Base-by-base conservation (phyloP, 129 eudicot species). In the Solidago caesia region DNA sequence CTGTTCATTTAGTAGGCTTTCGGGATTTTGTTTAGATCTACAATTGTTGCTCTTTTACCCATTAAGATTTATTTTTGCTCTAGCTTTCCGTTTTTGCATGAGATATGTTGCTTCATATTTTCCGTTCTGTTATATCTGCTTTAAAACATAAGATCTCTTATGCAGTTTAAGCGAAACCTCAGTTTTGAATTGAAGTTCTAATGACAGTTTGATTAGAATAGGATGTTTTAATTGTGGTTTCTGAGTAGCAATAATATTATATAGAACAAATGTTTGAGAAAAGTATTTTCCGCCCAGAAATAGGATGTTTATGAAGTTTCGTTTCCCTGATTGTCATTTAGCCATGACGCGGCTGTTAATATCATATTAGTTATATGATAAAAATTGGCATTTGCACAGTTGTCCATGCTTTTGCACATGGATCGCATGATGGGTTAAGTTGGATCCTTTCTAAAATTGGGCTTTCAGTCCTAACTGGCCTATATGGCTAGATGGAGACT, bases 1-100 rank as follows among this genome's bases (percentile, higher is more conserved):
- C 33, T 75, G 10, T 16, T 64, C 63, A 33, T 64, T 43, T 51
- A 41, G 56, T 72, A 21, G 76, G 56, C 60, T 33, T 3, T 33
- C 39, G 39, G 39, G 39, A 33, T 61, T 73, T 3, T 6, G 47
- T 44, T 44, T 44, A 25, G 44, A 60, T 73, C 46, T 60, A 26
- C 29, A 73, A 13, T 60, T 26, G 44, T n/a, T 58, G 11, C 57
- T 59, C 57, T 60, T 13, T 8, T 43, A 43, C 16, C 44, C 7
- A 60, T 56, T 33, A 33, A 33, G 39, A 33, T 33, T 3, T 1
- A 33, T 33, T 33, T 3, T 33, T 33, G 2, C 11, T 16, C 21
- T 0, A 68, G 46, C 16, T 46, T 2, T 14, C 10, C 51, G 46
- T 47, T 69, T 69, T n/a, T 8, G 29, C 42, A 11, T 61, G 13